Percentiles rank a stretch among this genome's conserved stretches.
Evolutionary conservation across 352 stramenopile genomes (phyloP).

Genomic region (Aphanomyces astaci): DNA sequence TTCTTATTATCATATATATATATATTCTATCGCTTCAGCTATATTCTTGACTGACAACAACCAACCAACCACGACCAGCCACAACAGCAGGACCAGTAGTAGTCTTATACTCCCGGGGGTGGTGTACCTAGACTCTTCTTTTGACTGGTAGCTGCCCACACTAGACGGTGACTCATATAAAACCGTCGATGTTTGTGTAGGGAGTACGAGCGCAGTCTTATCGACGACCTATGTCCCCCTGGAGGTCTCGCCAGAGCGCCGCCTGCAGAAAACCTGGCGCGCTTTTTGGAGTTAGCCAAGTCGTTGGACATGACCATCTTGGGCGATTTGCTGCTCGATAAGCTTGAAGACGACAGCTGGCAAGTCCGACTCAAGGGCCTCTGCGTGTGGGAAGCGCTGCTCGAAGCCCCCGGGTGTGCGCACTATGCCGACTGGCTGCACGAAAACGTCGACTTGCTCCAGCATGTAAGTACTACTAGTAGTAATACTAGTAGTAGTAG

Average conservation of each 20-base stretch:
- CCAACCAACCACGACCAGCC: no score
- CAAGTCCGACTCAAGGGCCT: slow-evolving; percentile 78
- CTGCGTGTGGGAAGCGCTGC: slow-evolving; percentile 63
- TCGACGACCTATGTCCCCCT: slow-evolving; percentile 73
- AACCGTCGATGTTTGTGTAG: slow-evolving; percentile 25
- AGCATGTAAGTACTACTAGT: slow-evolving; percentile 38
- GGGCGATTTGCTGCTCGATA: slow-evolving; percentile 78
- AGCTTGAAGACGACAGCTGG: slow-evolving; percentile 77
- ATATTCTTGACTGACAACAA: no score
- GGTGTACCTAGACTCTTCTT: not conserved
- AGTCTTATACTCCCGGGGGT: not conserved
- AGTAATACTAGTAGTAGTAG: not conserved
- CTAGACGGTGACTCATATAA: not conserved
- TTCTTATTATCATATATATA: no score
- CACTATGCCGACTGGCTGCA: slow-evolving; percentile 76
- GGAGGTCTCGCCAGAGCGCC: slow-evolving; percentile 66
- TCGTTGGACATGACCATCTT: slow-evolving; percentile 78
- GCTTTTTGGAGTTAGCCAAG: slow-evolving; percentile 81
- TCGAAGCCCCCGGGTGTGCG: slow-evolving; percentile 54
- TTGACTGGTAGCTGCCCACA: not conserved
- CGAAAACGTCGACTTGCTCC: slow-evolving; percentile 72
- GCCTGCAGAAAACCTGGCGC: slow-evolving; percentile 64
- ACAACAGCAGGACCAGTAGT: no score
- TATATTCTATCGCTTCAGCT: no score
- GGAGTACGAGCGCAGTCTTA: slow-evolving; percentile 79